A percentile compares a stretch with the other conserved stretches of the same genome.
phyloP scores from a whole-genome alignment of 2,329 filamentous ascomycete genomes.

The Lasiodiplodia theobromae region DNA sequence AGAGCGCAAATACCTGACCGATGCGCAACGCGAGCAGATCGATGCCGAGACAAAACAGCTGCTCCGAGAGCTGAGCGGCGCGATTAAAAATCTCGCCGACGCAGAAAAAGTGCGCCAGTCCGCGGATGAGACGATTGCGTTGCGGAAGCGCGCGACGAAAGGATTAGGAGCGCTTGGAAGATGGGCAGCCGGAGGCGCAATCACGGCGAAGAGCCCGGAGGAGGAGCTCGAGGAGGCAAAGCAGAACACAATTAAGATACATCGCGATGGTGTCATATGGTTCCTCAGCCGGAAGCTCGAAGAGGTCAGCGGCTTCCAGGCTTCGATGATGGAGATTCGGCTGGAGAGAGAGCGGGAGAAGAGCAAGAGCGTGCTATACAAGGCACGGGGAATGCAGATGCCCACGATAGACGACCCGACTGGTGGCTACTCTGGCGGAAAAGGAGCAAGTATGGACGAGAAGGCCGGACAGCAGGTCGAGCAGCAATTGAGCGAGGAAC shows the following conservation, averaged over 20 bases:
- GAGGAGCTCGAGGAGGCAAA: conserved; percentile 76
- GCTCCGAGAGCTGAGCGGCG: conserved; percentile 82
- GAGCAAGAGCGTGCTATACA: conserved; percentile 84
- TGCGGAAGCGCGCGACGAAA: conserved; percentile 69
- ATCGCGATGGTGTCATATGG: conserved; percentile 85
- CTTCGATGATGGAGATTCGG: conserved; percentile 91
- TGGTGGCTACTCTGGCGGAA: conserved; percentile 36
- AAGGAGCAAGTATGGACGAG: conserved; percentile 37
- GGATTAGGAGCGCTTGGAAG: conserved; percentile 73
- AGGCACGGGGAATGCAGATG: conserved; percentile 57
- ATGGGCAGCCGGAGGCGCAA: conserved; percentile 67
- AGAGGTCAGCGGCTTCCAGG: conserved; percentile 78
- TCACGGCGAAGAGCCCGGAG: conserved; percentile 65
- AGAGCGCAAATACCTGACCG: conserved; percentile 69
- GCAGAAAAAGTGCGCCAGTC: conserved; percentile 83
- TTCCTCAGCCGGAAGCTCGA: conserved; percentile 79
- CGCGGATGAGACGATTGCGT: conserved; percentile 73
- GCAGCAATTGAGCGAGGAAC: conserved; percentile 76
- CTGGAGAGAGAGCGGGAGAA: conserved; percentile 86
- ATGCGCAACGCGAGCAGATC: conserved; percentile 83
- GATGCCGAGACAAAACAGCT: conserved; percentile 87
- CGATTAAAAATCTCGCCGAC: conserved; percentile 79
- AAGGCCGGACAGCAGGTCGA: conserved; percentile 49
- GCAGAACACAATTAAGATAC: conserved; percentile 69
- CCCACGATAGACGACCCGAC: conserved; percentile 30